A percentile compares a stretch with the other conserved stretches of the same genome.
Conservation (phyloP, 345 rosid genomes). For the Ceriops tagal region DNA sequence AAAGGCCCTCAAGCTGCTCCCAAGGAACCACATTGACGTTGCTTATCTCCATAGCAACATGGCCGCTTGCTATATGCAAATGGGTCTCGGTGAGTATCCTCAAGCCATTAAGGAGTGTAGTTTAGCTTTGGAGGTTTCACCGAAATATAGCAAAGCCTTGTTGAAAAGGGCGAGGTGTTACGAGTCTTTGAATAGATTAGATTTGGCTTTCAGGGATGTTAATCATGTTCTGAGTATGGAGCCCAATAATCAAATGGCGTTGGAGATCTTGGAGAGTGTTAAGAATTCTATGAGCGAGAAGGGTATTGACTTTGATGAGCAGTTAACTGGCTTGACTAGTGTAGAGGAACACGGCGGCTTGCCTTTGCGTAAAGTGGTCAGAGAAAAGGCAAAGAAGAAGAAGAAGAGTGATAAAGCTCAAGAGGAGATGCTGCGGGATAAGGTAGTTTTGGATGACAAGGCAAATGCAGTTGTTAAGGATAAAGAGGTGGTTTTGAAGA, state of each 20-base stretch:
- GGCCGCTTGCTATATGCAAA: conserved; percentile 93
- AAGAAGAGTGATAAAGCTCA: conserved; percentile 13
- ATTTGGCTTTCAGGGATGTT: conserved; percentile 89
- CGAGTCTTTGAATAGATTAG: conserved; percentile 76
- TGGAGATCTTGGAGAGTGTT: conserved; percentile 68
- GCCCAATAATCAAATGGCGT: conserved; percentile 67
- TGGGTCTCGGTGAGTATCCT: conserved; percentile 96
- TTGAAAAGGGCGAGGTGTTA: conserved; percentile 81
- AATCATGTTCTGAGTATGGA: conserved; percentile 69
- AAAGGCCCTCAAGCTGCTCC: conserved; percentile 88
- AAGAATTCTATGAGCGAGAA: conserved; percentile 56
- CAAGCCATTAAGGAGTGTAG: conserved; percentile 87
- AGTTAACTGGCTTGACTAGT: conserved; percentile 48
- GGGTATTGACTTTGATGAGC: conserved; percentile 67
- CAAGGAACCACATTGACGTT: conserved; percentile 69
- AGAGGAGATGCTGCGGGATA: conserved; percentile 9
- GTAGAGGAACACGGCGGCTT: conserved; percentile 33
- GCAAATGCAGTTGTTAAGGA: conserved; percentile 33
- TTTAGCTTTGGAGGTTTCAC: conserved; percentile 81
- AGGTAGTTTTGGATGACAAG: conserved; percentile 40
- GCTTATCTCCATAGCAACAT: conserved; percentile 76
- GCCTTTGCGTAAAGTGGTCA: conserved; percentile 47
- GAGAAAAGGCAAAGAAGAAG: conserved; percentile 71
- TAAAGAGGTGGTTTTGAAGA: conserved; percentile 51
- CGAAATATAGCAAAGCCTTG: conserved; percentile 83